phyloP scores from a whole-genome alignment of 73 alveolate genomes.

The Durusdinium trenchii region DNA sequence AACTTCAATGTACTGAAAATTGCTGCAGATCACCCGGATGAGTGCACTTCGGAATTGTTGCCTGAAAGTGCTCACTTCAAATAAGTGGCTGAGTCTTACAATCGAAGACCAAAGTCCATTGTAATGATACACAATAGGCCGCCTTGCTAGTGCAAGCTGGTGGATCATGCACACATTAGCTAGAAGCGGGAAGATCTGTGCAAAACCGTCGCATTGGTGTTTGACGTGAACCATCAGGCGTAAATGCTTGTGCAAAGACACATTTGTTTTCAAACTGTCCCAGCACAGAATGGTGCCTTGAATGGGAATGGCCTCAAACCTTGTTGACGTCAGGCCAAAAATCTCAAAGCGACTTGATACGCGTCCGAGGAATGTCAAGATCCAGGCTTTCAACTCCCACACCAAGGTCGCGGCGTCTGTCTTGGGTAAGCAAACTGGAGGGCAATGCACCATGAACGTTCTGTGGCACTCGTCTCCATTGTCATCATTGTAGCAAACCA shows the following conservation, averaged over 20 bases:
- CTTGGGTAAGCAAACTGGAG: background rate
- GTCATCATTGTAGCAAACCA: background rate
- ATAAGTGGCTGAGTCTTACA: slow-evolving; percentile 29
- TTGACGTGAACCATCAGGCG: background rate
- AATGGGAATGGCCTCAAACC: background rate
- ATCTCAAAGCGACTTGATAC: background rate
- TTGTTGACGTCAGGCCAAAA: background rate
- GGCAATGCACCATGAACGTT: background rate
- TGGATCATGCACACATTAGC: background rate
- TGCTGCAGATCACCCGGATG: background rate
- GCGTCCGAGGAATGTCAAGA: background rate
- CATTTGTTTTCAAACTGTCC: background rate
- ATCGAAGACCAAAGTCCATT: background rate
- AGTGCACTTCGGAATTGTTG: background rate
- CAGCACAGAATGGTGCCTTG: background rate
- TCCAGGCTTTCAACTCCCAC: background rate
- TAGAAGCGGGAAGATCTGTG: background rate
- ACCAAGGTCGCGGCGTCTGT: background rate
- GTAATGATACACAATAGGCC: background rate
- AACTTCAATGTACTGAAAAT: background rate
- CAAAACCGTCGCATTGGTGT: background rate
- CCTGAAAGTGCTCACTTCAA: background rate
- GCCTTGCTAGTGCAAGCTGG: background rate
- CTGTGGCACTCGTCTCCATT: background rate
- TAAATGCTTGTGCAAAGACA: background rate